A percentile compares a stretch with the other conserved stretches of the same genome.
Conservation (phyloP, 768 basidiomycete genomes). For the Suillus weaverae region DNA sequence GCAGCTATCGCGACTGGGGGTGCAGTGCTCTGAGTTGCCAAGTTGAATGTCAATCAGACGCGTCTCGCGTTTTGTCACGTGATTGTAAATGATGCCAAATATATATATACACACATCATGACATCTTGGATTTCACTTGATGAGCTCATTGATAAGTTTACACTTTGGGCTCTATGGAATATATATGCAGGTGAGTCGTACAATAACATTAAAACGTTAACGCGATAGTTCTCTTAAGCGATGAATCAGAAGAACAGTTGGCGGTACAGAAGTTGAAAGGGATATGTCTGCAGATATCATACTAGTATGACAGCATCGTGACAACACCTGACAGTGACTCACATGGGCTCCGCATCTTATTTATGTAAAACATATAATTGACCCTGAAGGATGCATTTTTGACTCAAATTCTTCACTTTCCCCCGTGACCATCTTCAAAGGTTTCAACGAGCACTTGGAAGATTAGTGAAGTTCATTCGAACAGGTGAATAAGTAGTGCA, state of each 20-base stretch:
- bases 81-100: not conserved
- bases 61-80: not conserved
- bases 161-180: not conserved
- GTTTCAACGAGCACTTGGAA: not conserved
- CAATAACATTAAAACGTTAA: not conserved
- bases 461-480: not conserved
- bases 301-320: not conserved
- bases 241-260: not conserved
- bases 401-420: not conserved
- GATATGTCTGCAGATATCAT: not conserved
- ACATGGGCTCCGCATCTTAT: not conserved
- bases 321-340: not conserved
- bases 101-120: not conserved
- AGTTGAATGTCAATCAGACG: not conserved
- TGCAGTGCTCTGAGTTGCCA: not conserved
- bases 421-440: too few species aligned
- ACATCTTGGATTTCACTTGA: not conserved
- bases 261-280: not conserved
- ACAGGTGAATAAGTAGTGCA: not conserved
- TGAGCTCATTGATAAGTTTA: not conserved
- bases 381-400: not conserved
- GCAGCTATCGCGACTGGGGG: not conserved
- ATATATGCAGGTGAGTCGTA: not conserved
- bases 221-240: not conserved
- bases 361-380: not conserved